Conservation (phyloP, 225 moss, liverwort and hornwort genomes). For the Physcomitrium patens region DNA sequence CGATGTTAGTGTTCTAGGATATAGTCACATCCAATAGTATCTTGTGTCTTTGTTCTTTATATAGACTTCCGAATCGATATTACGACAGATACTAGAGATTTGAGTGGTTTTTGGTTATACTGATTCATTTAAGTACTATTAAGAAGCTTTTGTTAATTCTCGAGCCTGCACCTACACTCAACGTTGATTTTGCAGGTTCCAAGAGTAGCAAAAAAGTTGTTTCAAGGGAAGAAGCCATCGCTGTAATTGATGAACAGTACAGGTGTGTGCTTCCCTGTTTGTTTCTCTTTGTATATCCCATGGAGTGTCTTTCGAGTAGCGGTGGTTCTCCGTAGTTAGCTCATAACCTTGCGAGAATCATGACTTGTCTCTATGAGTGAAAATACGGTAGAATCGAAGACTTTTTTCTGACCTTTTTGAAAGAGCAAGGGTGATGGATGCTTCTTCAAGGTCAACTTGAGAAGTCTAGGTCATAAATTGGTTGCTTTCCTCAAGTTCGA, state of each 20-base stretch:
- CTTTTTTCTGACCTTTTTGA: slow-evolving; percentile 1
- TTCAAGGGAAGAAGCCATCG: slow-evolving; percentile 85
- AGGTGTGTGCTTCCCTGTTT: slow-evolving; percentile 52
- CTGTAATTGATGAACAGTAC: slow-evolving; percentile 90
- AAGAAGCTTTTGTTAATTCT: slow-evolving; percentile 11
- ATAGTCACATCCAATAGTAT: neutral
- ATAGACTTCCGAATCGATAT: neutral
- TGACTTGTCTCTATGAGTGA: neutral
- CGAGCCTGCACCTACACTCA: slow-evolving; percentile 12
- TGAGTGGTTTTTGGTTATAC: neutral
- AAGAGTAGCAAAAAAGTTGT: slow-evolving; percentile 69
- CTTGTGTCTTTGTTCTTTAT: slow-evolving; percentile 12
- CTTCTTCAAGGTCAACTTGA: neutral
- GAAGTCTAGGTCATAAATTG: neutral
- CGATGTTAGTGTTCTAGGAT: slow-evolving; percentile 14
- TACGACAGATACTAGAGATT: slow-evolving; percentile 2
- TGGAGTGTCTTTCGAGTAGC: neutral
- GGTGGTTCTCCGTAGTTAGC: neutral
- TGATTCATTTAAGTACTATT: neutral
- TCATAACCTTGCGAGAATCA: neutral
- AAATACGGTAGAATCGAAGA: neutral
- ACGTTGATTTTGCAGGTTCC: slow-evolving; percentile 46
- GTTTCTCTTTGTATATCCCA: neutral
- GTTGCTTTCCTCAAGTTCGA: neutral
- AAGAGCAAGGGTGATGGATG: slow-evolving; percentile 2